Percentiles rank a stretch among this genome's conserved stretches.
phyloP scores from a whole-genome alignment of 2,329 filamentous ascomycete genomes.

The Fusarium sulawesiense region DNA sequence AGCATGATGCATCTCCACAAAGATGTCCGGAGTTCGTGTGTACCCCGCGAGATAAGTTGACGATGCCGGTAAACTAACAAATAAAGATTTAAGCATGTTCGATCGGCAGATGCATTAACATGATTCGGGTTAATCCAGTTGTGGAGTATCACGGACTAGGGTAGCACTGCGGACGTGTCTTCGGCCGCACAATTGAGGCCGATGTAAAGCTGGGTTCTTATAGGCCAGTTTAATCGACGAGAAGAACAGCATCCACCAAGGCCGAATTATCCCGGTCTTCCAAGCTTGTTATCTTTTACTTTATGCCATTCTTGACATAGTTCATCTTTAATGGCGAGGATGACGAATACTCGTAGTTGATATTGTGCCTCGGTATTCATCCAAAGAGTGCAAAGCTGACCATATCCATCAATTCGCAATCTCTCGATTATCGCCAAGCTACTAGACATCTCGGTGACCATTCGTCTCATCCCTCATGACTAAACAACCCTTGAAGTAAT shows the following conservation, averaged over 20 bases:
- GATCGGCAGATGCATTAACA: conserved; percentile 2
- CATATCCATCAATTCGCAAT: no score
- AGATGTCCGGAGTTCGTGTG: not conserved
- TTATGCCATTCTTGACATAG: no score
- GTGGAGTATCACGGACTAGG: conserved; percentile 6
- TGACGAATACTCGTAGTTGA: no score
- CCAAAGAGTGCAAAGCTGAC: no score
- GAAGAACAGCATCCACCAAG: not conserved
- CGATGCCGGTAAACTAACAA: not conserved
- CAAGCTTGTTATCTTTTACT: no score
- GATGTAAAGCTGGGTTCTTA: not conserved
- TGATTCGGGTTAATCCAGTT: not conserved
- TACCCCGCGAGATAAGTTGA: not conserved
- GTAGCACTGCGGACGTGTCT: conserved; percentile 7
- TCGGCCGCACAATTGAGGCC: conserved; percentile 16
- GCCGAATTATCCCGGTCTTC: no score
- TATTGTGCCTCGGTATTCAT: no score
- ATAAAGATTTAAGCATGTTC: not conserved
- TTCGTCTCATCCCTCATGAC: not conserved
- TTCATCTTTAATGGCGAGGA: no score
- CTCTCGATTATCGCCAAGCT: no score
- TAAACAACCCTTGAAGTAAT: not conserved
- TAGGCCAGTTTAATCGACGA: not conserved
- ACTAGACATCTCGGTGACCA: no score
- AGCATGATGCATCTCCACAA: not conserved